These are phyloP conservation scores for Phialophora chinensis DNA, from an alignment of 2,329 filamentous ascomycete species.

Conservation along the genomic window DNA sequence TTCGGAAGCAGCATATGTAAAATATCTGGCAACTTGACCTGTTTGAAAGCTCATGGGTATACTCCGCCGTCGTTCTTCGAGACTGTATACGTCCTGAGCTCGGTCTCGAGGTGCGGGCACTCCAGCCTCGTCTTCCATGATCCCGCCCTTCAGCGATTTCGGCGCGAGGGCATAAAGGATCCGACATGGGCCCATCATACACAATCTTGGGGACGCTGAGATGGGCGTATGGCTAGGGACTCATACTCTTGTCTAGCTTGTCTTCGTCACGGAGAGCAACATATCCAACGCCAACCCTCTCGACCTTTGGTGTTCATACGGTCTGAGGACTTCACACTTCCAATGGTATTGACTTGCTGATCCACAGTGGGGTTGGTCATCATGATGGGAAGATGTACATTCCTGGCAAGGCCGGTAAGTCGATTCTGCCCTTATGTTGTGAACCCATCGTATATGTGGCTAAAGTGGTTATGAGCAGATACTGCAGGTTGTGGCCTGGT, in stretches of 20 bases:
- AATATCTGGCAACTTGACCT: background rate
- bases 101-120: background rate
- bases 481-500: background rate
- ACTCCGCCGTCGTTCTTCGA: background rate
- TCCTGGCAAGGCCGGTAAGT: background rate
- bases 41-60: background rate
- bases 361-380: background rate
- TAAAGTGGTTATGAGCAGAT: background rate
- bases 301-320: background rate
- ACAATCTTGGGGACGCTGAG: background rate
- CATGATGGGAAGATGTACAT: background rate
- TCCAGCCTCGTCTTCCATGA: background rate
- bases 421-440: background rate
- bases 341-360: background rate
- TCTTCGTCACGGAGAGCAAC: background rate
- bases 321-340: background rate
- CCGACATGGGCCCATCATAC: background rate
- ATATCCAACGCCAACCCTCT: background rate
- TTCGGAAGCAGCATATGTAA: background rate
- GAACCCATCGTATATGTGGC: background rate
- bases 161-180: background rate
- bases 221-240: background rate
- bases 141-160: background rate
- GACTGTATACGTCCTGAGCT: background rate
- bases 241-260: background rate